Evolutionary conservation across 768 basidiomycete genomes (phyloP), one percentile per base, ranked within the genome.

Genomic region (Dictyophora rubrovolvata): DNA sequence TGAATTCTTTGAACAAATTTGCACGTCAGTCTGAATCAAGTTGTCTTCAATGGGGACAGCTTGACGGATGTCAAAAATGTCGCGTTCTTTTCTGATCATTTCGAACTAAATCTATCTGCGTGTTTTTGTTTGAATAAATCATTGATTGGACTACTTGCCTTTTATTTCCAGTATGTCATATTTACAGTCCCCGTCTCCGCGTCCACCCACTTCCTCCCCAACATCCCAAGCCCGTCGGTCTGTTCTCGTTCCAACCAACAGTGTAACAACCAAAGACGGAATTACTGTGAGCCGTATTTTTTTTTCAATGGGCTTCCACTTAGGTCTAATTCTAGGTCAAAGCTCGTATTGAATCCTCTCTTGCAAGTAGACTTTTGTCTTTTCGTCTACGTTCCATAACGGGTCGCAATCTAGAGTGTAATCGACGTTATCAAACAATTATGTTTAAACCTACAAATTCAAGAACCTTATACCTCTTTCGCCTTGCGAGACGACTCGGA

Each of bases 371-470:
- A 23, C n/a, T 48, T 14, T 34, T 37, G 16, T 34, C 16, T 10
- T 2, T 22, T 1, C 36, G 11, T 23, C 11, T 22, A 23, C 12
- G 14, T 37, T 1, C 20, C 54, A 50, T 22, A 20, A 46, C 22
- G 20, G 36, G 10, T 54, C 21, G 20, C 34, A 12, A 11, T 46
- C 18, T 58, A 67, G 33, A 83, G 85, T 6, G 90, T 91, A 54
- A 83, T 87, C 55, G 90, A 93, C 68, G 91, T 93, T 59, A 79
- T 93, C 54, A 83, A 81, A 58, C 89, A 91, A 69, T 79, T 93
- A 10, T 91, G 89, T 65, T 72, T 85, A 63, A 92, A 85, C 71
- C 74, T 95, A 63, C 84, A 86, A 70, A 83, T 92, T 60, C 82
- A 81, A 60, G 89, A 89, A 42, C 78, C 86, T 0, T 79, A 88